Evolutionary conservation across 2,329 filamentous ascomycete genomes (phyloP).

Genomic region (Dactylellina haptotyla): DNA sequence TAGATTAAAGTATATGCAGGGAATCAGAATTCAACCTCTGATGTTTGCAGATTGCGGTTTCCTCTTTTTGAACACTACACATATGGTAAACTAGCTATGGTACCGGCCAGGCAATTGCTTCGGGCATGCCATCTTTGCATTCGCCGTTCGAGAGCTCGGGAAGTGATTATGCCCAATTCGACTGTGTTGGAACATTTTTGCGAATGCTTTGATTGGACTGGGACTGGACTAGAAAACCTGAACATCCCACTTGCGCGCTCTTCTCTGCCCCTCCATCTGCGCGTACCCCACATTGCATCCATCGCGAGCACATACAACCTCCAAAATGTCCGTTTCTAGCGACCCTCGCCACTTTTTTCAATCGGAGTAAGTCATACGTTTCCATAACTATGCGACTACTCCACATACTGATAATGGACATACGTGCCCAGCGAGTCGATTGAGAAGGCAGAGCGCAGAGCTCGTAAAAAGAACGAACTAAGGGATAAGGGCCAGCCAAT

Average conservation of each 20-base stretch:
- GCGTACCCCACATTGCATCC: slow-evolving; percentile 13
- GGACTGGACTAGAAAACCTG: no score
- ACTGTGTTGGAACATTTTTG: no score
- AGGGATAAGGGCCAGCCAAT: slow-evolving; percentile 88
- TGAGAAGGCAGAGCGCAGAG: slow-evolving; percentile 66
- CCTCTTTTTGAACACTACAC: no score
- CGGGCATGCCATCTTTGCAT: no score
- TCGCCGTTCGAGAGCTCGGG: no score
- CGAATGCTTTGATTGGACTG: no score
- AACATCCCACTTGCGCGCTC: slow-evolving; percentile 6
- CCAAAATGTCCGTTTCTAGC: slow-evolving; percentile 72
- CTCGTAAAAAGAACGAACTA: slow-evolving; percentile 73
- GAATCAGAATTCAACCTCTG: slow-evolving; percentile 34
- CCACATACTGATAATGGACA: background rate
- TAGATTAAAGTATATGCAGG: slow-evolving; percentile 1
- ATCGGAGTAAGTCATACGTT: slow-evolving; percentile 73
- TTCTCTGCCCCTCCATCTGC: background rate
- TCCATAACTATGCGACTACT: slow-evolving; percentile 10
- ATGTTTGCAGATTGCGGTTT: no score
- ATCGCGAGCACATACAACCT: slow-evolving; percentile 58
- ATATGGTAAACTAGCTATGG: no score
- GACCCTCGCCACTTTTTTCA: slow-evolving; percentile 90
- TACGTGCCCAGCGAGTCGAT: slow-evolving; percentile 58
- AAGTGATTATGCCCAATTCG: no score
- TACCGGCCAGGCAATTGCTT: no score